Percentiles rank a stretch among this genome's conserved stretches.
These are phyloP conservation scores for Racocetra persica DNA, from an alignment of 371 early-diverging fungal genomes.

Conservation along the genomic window DNA sequence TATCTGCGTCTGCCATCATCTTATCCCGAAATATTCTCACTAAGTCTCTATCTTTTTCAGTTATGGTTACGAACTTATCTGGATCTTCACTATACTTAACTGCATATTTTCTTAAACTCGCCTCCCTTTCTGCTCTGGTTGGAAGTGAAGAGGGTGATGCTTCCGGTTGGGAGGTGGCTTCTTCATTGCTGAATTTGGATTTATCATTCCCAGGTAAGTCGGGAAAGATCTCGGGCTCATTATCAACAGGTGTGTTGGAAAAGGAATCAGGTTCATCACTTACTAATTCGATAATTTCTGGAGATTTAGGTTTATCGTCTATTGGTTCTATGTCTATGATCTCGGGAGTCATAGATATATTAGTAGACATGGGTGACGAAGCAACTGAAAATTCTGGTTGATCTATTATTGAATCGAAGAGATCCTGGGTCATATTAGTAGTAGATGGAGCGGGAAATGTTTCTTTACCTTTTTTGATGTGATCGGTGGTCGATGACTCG, in stretches of 20 bases:
- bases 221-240: background rate
- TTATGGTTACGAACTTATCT: background rate
- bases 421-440: background rate
- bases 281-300: no score
- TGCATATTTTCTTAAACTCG: background rate
- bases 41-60: background rate
- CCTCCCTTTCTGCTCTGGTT: background rate
- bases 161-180: no score
- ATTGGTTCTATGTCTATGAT: background rate
- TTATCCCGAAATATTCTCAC: background rate
- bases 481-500: background rate
- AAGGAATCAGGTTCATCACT: no score
- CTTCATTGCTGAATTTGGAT: no score
- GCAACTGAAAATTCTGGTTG: background rate
- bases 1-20: background rate
- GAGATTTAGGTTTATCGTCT: background rate
- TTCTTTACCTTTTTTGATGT: constrained; percentile 13
- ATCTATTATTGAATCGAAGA: constrained; percentile 10
- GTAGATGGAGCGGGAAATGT: background rate
- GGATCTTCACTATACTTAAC: background rate
- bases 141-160: no score
- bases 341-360: background rate
- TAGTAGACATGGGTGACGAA: background rate
- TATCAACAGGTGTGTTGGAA: no score
- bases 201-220: no score